Conservation (phyloP, 208 protist species). For the Acanthamoeba rhysodes region DNA sequence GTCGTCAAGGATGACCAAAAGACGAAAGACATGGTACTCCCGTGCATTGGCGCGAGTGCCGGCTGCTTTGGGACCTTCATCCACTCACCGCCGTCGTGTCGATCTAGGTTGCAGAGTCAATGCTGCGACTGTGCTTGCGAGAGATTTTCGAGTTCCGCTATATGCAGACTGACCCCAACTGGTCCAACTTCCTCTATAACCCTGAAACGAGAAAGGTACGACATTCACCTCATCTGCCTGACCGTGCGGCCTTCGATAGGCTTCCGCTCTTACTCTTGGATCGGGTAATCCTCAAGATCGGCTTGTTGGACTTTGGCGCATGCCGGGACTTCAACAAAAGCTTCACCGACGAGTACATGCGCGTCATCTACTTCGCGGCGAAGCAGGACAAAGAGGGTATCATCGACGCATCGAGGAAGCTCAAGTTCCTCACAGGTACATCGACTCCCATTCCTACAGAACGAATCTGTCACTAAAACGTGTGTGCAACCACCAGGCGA, state of each 20-base stretch:
- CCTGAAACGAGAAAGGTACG: conserved; percentile 82
- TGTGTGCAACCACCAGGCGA: not conserved
- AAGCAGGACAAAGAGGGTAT: conserved; percentile 91
- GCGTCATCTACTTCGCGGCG: conserved; percentile 94
- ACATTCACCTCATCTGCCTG: not conserved
- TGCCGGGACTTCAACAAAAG: conserved; percentile 91
- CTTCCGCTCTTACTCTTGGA: conserved; percentile 23
- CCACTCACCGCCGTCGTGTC: not conserved
- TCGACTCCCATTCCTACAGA: not conserved
- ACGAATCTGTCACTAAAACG: not conserved
- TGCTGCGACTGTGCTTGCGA: conserved; percentile 93
- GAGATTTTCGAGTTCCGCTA: conserved; percentile 97
- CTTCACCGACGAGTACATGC: conserved; percentile 95
- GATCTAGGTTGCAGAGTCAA: conserved; percentile 88
- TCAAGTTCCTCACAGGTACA: conserved; percentile 97
- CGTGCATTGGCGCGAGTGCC: too few relatives aligned
- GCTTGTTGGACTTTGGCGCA: conserved; percentile 96
- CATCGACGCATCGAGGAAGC: conserved; percentile 92
- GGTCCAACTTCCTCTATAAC: conserved; percentile 97
- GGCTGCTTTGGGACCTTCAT: conserved; percentile 29
- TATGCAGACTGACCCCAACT: conserved; percentile 99
- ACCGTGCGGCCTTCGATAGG: not conserved
- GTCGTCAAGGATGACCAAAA: conserved; percentile 84
- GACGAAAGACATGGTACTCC: conserved; percentile 59
- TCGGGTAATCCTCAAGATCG: conserved; percentile 86